Evolutionary conservation across 176 grass and related monocot species (phyloP).

Genomic region (Oryza nivara): DNA sequence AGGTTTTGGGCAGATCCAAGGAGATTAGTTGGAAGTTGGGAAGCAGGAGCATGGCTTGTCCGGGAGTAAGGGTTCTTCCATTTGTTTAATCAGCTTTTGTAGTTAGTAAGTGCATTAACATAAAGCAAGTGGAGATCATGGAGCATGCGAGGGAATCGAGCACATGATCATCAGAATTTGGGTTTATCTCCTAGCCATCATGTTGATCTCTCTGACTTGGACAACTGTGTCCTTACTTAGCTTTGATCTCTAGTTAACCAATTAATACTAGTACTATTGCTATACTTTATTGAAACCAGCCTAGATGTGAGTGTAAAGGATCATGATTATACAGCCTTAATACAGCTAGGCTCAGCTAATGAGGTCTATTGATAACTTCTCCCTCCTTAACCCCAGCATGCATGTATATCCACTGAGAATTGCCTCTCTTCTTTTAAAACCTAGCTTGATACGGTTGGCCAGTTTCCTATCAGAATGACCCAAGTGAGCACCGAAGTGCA

Average conservation of each 20-base stretch:
- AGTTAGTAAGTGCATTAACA: slow-evolving; percentile 26
- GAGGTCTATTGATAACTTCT: slow-evolving; percentile 33
- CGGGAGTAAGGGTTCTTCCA: slow-evolving; percentile 55
- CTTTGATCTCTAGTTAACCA: slow-evolving; percentile 29
- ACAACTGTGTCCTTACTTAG: slow-evolving; percentile 38
- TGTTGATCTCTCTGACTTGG: slow-evolving; percentile 26
- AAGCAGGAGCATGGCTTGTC: slow-evolving; percentile 62
- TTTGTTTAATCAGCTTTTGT: slow-evolving; percentile 43
- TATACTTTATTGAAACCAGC: slow-evolving; percentile 44
- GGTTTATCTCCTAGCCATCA: slow-evolving; percentile 13
- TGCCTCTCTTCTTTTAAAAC: neutral
- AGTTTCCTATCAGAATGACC: neutral
- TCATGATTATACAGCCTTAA: slow-evolving; percentile 33
- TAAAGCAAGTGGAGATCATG: slow-evolving; percentile 45
- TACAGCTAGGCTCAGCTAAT: slow-evolving; percentile 48
- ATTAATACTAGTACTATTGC: slow-evolving; percentile 8
- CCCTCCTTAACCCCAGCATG: slow-evolving; percentile 16
- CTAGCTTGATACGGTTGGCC: neutral
- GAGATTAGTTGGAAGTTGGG: slow-evolving; percentile 59
- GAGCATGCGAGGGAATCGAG: slow-evolving; percentile 54
- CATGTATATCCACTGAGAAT: neutral
- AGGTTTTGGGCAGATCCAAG: slow-evolving; percentile 52
- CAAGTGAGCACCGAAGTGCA: neutral
- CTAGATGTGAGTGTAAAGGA: slow-evolving; percentile 55
- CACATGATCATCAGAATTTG: slow-evolving; percentile 43